phyloP scores from a whole-genome alignment of 257 asterid genomes.

The Ajuga chamaepitys region DNA sequence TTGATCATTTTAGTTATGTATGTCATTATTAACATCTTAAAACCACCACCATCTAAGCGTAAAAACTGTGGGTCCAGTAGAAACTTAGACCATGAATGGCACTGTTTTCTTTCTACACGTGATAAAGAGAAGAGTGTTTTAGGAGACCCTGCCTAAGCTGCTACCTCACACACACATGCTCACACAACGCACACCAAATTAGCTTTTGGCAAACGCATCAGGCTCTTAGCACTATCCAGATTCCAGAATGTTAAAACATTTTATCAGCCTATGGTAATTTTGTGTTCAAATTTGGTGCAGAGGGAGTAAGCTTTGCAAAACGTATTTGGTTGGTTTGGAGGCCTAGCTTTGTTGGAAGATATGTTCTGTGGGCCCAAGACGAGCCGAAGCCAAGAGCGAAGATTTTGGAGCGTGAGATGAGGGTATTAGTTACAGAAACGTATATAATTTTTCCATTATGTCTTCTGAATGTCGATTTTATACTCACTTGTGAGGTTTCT shows the following conservation, averaged over 20 bases:
- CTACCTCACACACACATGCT: too few species aligned
- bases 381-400: not conserved
- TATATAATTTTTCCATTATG: not conserved
- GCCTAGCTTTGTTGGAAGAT: slow-evolving; percentile 2
- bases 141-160: not conserved
- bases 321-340: not conserved
- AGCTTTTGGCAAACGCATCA: too few species aligned
- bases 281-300: slow-evolving; percentile 20
- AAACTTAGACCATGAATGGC: not conserved
- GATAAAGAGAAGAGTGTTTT: not conserved
- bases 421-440: slow-evolving; percentile 5
- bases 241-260: too few species aligned
- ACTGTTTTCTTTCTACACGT: not conserved
- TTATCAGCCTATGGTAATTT: not conserved
- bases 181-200: too few species aligned
- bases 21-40: too few species aligned
- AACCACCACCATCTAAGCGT: too few species aligned
- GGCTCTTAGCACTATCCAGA: too few species aligned
- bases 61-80: not conserved
- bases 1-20: not conserved
- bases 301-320: slow-evolving; percentile 21
- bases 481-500: not conserved
- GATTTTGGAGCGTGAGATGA: slow-evolving; percentile 1
- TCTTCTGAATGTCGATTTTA: not conserved
- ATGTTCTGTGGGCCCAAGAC: not conserved